Conservation (phyloP, 1,284 basidiomycete genomes). For the Trichosporon sp. region DNA sequence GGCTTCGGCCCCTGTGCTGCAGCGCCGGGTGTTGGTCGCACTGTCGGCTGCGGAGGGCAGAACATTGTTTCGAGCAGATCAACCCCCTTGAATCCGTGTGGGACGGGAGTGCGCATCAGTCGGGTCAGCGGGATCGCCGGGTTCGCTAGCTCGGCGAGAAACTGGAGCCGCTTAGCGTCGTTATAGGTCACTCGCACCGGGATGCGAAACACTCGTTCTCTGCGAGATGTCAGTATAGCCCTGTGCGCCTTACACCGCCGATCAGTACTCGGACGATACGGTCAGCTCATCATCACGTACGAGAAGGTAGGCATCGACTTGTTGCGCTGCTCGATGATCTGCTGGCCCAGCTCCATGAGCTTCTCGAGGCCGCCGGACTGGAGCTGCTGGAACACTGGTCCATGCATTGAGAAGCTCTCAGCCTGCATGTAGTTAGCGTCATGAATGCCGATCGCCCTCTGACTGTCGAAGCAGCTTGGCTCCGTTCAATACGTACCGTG, state of each 20-base stretch:
- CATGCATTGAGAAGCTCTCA: slow-evolving; percentile 55
- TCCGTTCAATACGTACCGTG: slow-evolving; percentile 4
- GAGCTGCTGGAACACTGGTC: slow-evolving; percentile 52
- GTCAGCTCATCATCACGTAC: slow-evolving; percentile 4
- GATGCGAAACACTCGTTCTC: slow-evolving; percentile 70
- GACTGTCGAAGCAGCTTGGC: background rate
- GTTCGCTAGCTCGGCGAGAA: slow-evolving; percentile 87
- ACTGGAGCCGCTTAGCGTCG: slow-evolving; percentile 77
- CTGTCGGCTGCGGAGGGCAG: slow-evolving; percentile 23
- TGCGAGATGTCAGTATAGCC: slow-evolving; percentile 37
- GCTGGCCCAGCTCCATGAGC: slow-evolving; percentile 72
- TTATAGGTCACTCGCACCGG: slow-evolving; percentile 85
- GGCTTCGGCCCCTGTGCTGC: slow-evolving; percentile 8
- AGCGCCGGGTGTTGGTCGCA: background rate
- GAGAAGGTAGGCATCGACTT: slow-evolving; percentile 34
- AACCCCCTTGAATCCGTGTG: slow-evolving; percentile 86
- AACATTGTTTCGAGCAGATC: slow-evolving; percentile 86
- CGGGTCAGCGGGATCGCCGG: slow-evolving; percentile 80
- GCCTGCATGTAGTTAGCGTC: slow-evolving; percentile 38
- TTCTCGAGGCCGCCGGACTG: slow-evolving; percentile 56
- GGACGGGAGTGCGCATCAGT: slow-evolving; percentile 75
- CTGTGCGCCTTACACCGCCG: no score
- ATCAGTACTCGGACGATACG: no score
- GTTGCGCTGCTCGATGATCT: slow-evolving; percentile 61
- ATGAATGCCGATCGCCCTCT: background rate